Evolutionary conservation across 306 rosid species (phyloP).

Genomic region (Canavalia ensiformis): DNA sequence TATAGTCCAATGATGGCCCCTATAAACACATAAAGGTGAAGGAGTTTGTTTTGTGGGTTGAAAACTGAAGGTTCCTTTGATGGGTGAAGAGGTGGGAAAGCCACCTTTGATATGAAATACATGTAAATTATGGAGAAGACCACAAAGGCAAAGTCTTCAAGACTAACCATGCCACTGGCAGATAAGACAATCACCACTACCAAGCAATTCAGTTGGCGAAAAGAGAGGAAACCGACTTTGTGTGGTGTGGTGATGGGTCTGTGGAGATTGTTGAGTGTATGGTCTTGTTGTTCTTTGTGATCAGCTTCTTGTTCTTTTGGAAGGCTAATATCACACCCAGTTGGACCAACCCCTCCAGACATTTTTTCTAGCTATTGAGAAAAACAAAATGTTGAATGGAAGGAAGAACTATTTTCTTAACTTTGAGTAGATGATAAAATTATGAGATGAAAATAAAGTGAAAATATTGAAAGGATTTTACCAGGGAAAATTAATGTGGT

Average conservation of each 20-base stretch:
- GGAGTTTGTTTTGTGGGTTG: slow-evolving; percentile 60
- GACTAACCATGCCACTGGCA: slow-evolving; percentile 83
- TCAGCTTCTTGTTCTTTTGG: slow-evolving; percentile 63
- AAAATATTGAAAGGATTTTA: slow-evolving; percentile 2
- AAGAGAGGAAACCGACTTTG: slow-evolving; percentile 55
- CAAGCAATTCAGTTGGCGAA: slow-evolving; percentile 74
- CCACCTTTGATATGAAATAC: slow-evolving; percentile 68
- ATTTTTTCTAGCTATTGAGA: slow-evolving; percentile 44
- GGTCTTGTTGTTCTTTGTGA: slow-evolving; percentile 59
- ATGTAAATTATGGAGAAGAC: slow-evolving; percentile 67
- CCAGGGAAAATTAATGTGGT: neutral
- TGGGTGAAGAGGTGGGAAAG: slow-evolving; percentile 65
- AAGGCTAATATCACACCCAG: slow-evolving; percentile 64
- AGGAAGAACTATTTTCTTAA: neutral
- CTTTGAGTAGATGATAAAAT: neutral
- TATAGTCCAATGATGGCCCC: slow-evolving; percentile 76
- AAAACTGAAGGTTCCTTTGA: slow-evolving; percentile 57
- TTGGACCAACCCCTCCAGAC: slow-evolving; percentile 94
- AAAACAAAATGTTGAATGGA: too few species aligned
- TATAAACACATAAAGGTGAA: slow-evolving; percentile 59
- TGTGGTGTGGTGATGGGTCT: slow-evolving; percentile 31
- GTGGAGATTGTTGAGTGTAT: slow-evolving; percentile 37
- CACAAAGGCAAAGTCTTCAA: slow-evolving; percentile 71
- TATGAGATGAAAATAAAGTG: neutral
- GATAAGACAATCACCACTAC: slow-evolving; percentile 69